Evolutionary conservation across 2,329 filamentous ascomycete species (phyloP).

Genomic region (Colletotrichum plurivorum): DNA sequence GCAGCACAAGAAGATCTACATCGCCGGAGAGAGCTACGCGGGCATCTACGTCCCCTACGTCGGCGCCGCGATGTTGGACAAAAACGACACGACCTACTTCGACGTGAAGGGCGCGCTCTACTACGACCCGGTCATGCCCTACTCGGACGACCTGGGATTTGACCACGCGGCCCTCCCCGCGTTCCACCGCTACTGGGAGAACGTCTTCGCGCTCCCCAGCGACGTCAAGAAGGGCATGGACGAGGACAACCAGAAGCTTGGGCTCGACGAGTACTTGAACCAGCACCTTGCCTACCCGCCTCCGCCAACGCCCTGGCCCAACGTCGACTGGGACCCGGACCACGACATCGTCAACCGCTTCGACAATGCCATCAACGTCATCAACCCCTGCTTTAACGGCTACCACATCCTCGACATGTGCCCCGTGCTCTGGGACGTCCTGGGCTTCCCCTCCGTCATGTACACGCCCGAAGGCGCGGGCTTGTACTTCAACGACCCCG

Average conservation of each 20-base stretch:
- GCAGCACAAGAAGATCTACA: conserved; percentile 92
- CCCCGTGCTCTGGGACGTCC: conserved; percentile 77
- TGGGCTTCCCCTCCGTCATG: conserved; percentile 73
- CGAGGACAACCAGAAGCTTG: conserved; percentile 69
- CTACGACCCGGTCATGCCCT: conserved; percentile 58
- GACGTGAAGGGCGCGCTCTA: conserved; percentile 75
- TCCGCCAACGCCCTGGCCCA: conserved; percentile 62
- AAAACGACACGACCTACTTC: conserved; percentile 82
- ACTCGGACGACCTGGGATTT: conserved; percentile 22
- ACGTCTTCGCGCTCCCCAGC: conserved; percentile 75
- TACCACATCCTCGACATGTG: conserved; percentile 83
- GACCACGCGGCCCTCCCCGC: conserved; percentile 63
- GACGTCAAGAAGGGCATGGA: conserved; percentile 68
- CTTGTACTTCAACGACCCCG: conserved; percentile 79
- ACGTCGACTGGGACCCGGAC: conserved; percentile 56
- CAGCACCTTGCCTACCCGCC: conserved; percentile 79
- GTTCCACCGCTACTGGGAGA: conserved; percentile 73
- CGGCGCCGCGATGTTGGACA: conserved; percentile 86
- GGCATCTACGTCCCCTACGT: conserved; percentile 98
- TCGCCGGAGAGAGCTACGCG: conserved; percentile 96
- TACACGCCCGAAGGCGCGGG: conserved; percentile 74
- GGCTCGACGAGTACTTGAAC: conserved; percentile 71
- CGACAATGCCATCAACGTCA: conserved; percentile 62
- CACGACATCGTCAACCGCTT: conserved; percentile 72
- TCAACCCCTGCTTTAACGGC: conserved; percentile 85